Evolutionary conservation across 2,329 filamentous ascomycete species (phyloP).

Genomic region (Neonectria coccinea): DNA sequence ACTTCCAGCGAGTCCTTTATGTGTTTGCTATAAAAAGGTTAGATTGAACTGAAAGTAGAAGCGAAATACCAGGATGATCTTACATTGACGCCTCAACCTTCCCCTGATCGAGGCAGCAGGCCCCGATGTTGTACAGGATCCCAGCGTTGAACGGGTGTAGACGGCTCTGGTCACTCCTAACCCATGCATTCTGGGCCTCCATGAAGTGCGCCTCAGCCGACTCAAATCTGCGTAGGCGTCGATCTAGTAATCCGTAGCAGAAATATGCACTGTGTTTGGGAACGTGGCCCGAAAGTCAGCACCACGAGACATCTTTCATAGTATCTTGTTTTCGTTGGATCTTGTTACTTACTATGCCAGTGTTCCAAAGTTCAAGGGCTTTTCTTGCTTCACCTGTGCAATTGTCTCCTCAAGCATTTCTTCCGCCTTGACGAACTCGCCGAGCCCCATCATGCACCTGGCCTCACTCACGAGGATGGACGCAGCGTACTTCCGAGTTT

Average conservation of each 20-base stretch:
- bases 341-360: not conserved
- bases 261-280: slow-evolving; percentile 20
- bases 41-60: not conserved
- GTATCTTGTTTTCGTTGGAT: no score
- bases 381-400: not conserved
- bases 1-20: slow-evolving; percentile 22
- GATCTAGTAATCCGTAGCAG: slow-evolving; percentile 17
- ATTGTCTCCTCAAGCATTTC: not conserved
- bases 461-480: not conserved
- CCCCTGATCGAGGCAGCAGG: slow-evolving; percentile 21
- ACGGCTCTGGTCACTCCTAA: slow-evolving; percentile 13
- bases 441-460: not conserved
- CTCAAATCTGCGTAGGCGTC: slow-evolving; percentile 8
- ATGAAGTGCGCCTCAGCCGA: slow-evolving; percentile 22
- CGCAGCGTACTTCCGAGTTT: not conserved
- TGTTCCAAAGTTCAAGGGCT: not conserved
- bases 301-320: no score
- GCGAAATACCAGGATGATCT: not conserved
- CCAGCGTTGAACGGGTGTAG: slow-evolving; percentile 24
- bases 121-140: slow-evolving; percentile 25
- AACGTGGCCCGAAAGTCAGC: no score
- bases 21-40: slow-evolving; percentile 23
- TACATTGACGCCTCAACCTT: slow-evolving; percentile 28
- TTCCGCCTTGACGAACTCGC: not conserved
- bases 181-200: slow-evolving; percentile 28